These are phyloP conservation scores for Erodium moschatum DNA, from an alignment of 441 rosid species.

Conservation along the genomic window DNA sequence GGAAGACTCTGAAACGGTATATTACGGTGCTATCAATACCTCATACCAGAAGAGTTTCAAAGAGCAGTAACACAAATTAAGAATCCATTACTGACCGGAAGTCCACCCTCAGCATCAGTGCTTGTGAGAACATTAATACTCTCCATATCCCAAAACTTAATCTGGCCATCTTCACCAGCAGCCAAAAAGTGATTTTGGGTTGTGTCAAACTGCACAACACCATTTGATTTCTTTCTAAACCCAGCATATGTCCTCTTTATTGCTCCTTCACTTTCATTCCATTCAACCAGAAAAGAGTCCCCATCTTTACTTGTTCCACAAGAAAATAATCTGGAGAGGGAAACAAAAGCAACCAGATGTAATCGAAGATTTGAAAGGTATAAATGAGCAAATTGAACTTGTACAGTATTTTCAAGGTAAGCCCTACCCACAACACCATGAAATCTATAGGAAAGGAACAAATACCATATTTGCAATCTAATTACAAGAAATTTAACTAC, in stretches of 20 bases:
- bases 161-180: constrained; percentile 58
- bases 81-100: constrained; percentile 39
- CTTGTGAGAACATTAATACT: constrained; percentile 38
- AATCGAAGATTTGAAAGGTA: not conserved
- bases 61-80: not conserved
- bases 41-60: not conserved
- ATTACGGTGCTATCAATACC: not conserved
- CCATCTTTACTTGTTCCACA: constrained; percentile 70
- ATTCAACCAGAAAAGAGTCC: constrained; percentile 65
- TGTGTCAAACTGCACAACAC: constrained; percentile 70
- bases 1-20: constrained; percentile 55
- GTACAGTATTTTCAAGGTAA: not conserved
- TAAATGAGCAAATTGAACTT: not conserved
- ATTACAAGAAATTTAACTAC: not conserved
- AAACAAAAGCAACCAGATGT: not conserved
- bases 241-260: constrained; percentile 53
- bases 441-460: constrained; percentile 12
- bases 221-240: constrained; percentile 53
- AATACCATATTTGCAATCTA: not conserved
- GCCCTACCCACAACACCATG: constrained; percentile 10
- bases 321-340: constrained; percentile 32
- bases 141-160: constrained; percentile 77
- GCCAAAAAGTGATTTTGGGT: constrained; percentile 64
- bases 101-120: constrained; percentile 60
- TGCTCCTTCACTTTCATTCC: constrained; percentile 85